Evolutionary conservation across 768 basidiomycete species (phyloP), one percentile per base, ranked within the genome.

Genomic region (Clitopilus passeckerianus): DNA sequence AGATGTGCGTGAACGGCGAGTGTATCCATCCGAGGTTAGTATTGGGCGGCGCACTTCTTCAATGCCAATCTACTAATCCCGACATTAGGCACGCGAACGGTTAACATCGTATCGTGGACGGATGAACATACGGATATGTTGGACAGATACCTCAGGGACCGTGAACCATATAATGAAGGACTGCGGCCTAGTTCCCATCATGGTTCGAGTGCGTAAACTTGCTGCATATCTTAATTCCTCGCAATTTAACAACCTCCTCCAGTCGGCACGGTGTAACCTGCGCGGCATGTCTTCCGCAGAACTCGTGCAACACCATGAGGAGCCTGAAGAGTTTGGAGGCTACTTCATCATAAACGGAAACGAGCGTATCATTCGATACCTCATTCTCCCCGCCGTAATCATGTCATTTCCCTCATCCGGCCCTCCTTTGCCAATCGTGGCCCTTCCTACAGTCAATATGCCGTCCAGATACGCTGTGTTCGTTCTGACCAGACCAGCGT

Each of bases 271-370:
- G 60, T 99, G 97, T 70, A 97, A 98, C 72, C 74, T 98, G n/a
- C 87, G 87, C 50, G 81, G 81, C 34, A 81, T 97, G 72, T 85
- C 93, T 1, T 91, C 96, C 8, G 83, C 89, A 8, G 89, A 93
- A 52, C 86, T 99, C 50, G 93, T 98, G 58, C 76, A 79, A 58
- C 88, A 89, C 61, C 90, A 96, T 70, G 97, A 99, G 80, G 97
- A 99, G 68, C 88, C 97, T 0, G 94, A 97, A 75, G 97, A 98
- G 72, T 98, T 98, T 68, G 97, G 97, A 56, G 97, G 96, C 27
- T 98, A 99, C 75, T 99, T 99, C 70, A 85, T 99, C 69, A 87
- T 99, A 73, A 99, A 99, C 72, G 97, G 97, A 62, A 98, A 98
- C 74, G 97, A 99, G 75, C 93, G 95, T 75, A 85, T 99, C 62